Evolutionary conservation across 2,329 filamentous ascomycete species (phyloP).

Genomic region (Ambrosiella xylebori): DNA sequence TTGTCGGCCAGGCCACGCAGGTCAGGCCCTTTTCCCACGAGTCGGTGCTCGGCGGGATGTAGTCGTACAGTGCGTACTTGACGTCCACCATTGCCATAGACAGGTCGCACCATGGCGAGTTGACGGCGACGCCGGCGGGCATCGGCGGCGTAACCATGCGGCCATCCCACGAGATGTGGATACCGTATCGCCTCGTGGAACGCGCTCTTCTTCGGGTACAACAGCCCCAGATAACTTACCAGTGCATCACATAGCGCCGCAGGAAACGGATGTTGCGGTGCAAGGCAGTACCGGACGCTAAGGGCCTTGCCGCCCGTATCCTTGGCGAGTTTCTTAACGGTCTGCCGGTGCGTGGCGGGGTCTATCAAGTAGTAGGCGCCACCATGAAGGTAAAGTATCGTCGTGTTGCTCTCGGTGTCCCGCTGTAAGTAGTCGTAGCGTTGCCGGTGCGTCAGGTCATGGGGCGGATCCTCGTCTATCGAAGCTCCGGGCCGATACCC

Average conservation of each 20-base stretch:
- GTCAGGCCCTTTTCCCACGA: conserved; percentile 18
- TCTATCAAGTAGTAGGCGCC: conserved; percentile 60
- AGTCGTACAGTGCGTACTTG: conserved; percentile 20
- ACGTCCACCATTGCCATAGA: conserved; percentile 30
- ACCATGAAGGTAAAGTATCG: conserved; percentile 58
- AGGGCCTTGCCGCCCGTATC: conserved; percentile 50
- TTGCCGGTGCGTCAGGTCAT: conserved; percentile 40
- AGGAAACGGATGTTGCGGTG: conserved; percentile 60
- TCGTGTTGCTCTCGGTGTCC: conserved; percentile 45
- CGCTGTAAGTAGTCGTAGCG: conserved; percentile 51
- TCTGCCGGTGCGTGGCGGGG: conserved; percentile 45
- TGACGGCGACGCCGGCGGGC: conserved; percentile 45
- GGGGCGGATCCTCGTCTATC: conserved; percentile 30
- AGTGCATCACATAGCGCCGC: conserved; percentile 56
- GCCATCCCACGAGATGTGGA: conserved; percentile 43
- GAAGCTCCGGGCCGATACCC: conserved; percentile 43
- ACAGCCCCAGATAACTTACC: conserved; percentile 51
- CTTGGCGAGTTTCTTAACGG: conserved; percentile 44
- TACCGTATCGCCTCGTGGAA: conserved; percentile 45
- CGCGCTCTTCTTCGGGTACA: conserved; percentile 53
- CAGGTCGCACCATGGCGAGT: conserved; percentile 57
- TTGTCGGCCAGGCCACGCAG: conserved; percentile 38
- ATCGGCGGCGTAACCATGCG: conserved; percentile 40
- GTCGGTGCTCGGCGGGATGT: conserved; percentile 24
- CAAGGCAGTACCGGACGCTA: conserved; percentile 56